Conservation (phyloP, 768 basidiomycete genomes). For the Boletellus sp. region DNA sequence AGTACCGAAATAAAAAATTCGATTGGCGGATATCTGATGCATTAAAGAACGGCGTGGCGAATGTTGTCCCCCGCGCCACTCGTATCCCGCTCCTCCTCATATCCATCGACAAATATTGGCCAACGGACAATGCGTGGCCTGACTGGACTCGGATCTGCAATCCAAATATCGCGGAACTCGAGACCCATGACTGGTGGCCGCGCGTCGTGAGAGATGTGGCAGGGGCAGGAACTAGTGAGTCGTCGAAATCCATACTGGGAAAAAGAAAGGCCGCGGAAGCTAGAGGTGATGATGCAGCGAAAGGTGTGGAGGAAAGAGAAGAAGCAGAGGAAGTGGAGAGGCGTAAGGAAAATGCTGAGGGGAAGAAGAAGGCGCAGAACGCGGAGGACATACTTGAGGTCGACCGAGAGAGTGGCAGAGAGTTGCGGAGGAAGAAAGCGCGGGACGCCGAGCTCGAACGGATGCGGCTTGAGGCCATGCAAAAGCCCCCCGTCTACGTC, state of each 20-base stretch:
- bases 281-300: neutral
- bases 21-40: too few species aligned
- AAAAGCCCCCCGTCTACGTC: too few species aligned
- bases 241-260: neutral
- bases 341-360: neutral
- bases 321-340: neutral
- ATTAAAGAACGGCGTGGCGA: neutral
- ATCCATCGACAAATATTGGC: neutral
- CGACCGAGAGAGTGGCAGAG: too few species aligned
- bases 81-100: neutral
- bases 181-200: neutral
- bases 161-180: neutral
- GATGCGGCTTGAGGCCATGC: too few species aligned
- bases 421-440: too few species aligned
- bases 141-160: neutral
- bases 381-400: too few species aligned
- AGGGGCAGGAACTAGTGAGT: neutral
- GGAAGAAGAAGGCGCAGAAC: neutral
- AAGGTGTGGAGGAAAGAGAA: neutral
- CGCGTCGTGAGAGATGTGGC: too few species aligned
- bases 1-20: too few species aligned
- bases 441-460: too few species aligned
- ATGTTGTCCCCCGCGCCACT: neutral
- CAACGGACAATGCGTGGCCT: neutral
- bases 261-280: neutral